Evolutionary conservation across 2,329 filamentous ascomycete genomes (phyloP), one percentile per base, ranked within the genome.

Genomic region (Tolypocladium inflatum): DNA sequence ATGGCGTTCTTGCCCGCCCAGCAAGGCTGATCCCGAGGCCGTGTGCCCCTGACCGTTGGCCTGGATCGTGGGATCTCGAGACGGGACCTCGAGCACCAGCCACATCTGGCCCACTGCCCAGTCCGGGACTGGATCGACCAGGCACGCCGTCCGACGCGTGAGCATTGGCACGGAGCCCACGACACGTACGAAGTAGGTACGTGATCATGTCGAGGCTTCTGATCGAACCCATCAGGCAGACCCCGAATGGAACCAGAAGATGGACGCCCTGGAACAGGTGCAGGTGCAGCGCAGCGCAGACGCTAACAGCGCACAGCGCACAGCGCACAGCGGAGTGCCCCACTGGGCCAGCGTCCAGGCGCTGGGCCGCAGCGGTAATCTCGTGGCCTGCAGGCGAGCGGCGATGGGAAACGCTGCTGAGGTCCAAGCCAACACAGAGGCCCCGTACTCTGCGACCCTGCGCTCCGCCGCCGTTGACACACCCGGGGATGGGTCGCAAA

Each of bases 21-120:
- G 55, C 55, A 59, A 43, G 59, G 57, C 55, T 60, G 57, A 59
- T 60, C 54, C 54, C 53, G 53, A 42, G 55, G 51, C 23, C 23
- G 7, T 23, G 42, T 45, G 21, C 43, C 42, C 52, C 52, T 15
- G 41, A 33, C 19, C 52, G 38, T 50, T 53, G 57, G 52, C 45
- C 56, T 54, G 57, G 57, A 58, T 58, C 53, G 55, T 54, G 58
- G 51, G 42, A 55, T 59, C 55, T 55, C 52, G 8, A 35, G 30
- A 38, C 35, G 33, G 48, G 48, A 51, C 48, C 26, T n/a, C 26
- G 17, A 11, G 26, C 17, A 26, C 42, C 43, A 17, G 43, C 48
- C 48, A 35, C 26, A 51, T 51, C 45, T 33, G 23, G 6, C 43
- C 23, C 43, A 48, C 42, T 19, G 13, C 43, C 43, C 11, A 23